Conservation (phyloP, 2,329 filamentous ascomycete species). For the Sphaerulina vaccinii region DNA sequence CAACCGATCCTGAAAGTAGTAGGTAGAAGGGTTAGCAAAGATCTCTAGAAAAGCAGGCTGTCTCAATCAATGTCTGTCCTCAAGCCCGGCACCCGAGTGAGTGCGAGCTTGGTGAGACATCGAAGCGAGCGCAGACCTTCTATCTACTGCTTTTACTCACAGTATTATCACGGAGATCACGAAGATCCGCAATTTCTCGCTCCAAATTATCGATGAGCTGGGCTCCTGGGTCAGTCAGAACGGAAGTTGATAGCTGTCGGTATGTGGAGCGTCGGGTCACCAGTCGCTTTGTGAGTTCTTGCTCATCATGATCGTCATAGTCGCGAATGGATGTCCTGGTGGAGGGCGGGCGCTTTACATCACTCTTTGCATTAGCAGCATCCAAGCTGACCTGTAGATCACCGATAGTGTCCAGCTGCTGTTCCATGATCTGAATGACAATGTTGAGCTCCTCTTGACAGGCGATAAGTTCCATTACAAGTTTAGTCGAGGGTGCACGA, state of each 20-base stretch:
- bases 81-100: too few species aligned
- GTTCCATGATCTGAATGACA: slow-evolving; percentile 45
- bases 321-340: background rate
- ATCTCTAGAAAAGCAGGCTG: too few species aligned
- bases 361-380: background rate
- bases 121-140: too few species aligned
- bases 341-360: background rate
- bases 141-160: too few species aligned
- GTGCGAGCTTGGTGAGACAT: too few species aligned
- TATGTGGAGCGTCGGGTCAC: slow-evolving; percentile 38
- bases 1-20: too few species aligned
- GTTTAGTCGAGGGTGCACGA: slow-evolving; percentile 43
- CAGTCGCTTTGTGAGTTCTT: slow-evolving; percentile 7
- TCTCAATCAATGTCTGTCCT: too few species aligned
- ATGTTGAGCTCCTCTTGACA: slow-evolving; percentile 48
- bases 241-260: slow-evolving; percentile 40
- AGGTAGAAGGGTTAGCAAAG: too few species aligned
- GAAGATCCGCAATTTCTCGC: slow-evolving; percentile 42
- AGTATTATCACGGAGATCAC: slow-evolving; percentile 45
- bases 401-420: slow-evolving; percentile 42
- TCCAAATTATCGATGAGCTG: slow-evolving; percentile 44
- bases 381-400: slow-evolving; percentile 31
- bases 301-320: slow-evolving; percentile 13
- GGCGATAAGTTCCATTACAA: slow-evolving; percentile 47
- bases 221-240: slow-evolving; percentile 39